Conservation (phyloP, 306 rosid genomes). For the Fragaria vesca region DNA sequence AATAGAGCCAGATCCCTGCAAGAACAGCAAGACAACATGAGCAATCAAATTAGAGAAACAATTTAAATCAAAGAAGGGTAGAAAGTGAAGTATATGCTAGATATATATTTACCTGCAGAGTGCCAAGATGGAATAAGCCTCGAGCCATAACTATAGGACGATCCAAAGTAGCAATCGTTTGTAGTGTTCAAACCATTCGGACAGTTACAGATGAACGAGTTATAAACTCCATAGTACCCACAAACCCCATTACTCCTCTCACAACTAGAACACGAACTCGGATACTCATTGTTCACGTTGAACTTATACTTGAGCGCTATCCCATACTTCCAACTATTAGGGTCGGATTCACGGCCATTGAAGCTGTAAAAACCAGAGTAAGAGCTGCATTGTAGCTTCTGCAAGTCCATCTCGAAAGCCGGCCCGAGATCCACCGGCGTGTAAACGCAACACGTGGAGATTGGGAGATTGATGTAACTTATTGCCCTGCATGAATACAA, state of each 20-base stretch:
- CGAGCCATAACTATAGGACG: constrained; percentile 40
- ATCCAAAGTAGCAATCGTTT: constrained; percentile 57
- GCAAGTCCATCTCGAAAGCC: constrained; percentile 69
- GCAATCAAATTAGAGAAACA: neutral
- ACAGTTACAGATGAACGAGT: constrained; percentile 71
- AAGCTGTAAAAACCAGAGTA: constrained; percentile 80
- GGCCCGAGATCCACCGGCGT: constrained; percentile 86
- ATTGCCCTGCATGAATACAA: constrained; percentile 63
- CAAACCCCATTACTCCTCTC: constrained; percentile 68
- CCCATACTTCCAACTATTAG: constrained; percentile 84
- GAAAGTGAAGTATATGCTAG: neutral
- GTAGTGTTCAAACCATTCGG: constrained; percentile 70
- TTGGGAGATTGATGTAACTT: constrained; percentile 55
- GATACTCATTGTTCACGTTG: constrained; percentile 65
- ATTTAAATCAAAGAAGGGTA: neutral
- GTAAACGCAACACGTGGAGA: constrained; percentile 75
- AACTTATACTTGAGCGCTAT: constrained; percentile 77
- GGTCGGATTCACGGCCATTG: constrained; percentile 57
- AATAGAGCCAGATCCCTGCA: constrained; percentile 48
- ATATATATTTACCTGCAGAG: constrained; percentile 35
- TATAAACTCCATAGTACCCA: constrained; percentile 45
- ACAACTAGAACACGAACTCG: constrained; percentile 58
- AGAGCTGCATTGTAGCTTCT: constrained; percentile 71
- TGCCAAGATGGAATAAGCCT: constrained; percentile 27
- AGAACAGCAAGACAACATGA: constrained; percentile 17